Percentiles rank a stretch among this genome's conserved stretches.
phyloP scores from a whole-genome alignment of 257 asterid species.

The Nicotiana benthamiana region DNA sequence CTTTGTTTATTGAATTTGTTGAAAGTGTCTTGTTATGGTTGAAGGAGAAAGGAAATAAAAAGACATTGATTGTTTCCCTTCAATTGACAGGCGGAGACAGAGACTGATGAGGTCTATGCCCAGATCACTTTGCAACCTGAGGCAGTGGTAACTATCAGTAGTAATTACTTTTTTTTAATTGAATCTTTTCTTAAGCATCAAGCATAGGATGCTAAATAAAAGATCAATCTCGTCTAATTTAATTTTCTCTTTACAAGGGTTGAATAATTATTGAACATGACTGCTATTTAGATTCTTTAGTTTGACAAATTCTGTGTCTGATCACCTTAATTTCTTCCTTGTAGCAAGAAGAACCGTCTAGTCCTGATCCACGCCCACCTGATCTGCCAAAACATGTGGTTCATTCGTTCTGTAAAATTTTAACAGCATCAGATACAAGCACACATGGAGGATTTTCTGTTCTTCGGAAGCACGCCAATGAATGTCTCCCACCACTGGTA shows the following conservation, averaged over 20 bases:
- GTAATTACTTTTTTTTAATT: slow-evolving; percentile 9
- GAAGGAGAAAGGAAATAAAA: neutral
- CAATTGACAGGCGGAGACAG: slow-evolving; percentile 53
- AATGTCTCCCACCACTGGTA: slow-evolving; percentile 79
- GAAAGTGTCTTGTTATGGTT: neutral
- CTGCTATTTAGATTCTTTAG: neutral
- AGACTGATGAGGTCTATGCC: slow-evolving; percentile 80
- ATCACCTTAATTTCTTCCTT: slow-evolving; percentile 9
- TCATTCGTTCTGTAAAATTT: slow-evolving; percentile 61
- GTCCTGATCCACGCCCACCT: slow-evolving; percentile 41
- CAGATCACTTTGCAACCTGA: slow-evolving; percentile 76
- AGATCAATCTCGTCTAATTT: neutral
- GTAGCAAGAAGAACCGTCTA: slow-evolving; percentile 62
- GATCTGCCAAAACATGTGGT: slow-evolving; percentile 46
- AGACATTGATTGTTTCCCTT: neutral
- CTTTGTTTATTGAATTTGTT: neutral
- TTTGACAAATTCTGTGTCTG: neutral
- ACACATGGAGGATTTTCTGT: slow-evolving; percentile 94
- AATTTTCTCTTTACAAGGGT: neutral
- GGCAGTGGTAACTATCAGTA: slow-evolving; percentile 34
- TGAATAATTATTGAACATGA: neutral
- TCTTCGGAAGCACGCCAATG: slow-evolving; percentile 84
- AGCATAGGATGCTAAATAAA: neutral
- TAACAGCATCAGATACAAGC: slow-evolving; percentile 90
- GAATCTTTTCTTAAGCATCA: neutral